Evolutionary conservation across 176 grass and related monocot species (phyloP), one percentile per base, ranked within the genome.

Genomic region (Aechmea fasciata): DNA sequence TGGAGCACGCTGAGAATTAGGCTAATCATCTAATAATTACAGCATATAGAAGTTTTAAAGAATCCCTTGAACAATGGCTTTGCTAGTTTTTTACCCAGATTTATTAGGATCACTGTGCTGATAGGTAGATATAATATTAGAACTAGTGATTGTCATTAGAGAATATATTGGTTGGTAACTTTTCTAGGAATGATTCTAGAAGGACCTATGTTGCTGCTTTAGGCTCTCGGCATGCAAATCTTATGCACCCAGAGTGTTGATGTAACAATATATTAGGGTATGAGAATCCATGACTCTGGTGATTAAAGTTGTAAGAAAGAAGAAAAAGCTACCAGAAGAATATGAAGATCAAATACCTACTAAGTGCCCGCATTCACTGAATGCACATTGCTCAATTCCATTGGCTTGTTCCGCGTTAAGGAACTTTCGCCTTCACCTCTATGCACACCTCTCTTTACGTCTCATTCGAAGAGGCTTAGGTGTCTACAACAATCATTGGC

Each of bases 141-240:
- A 65, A 67, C 20, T 61, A 20, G 55, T 61, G 49, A 74, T 73
- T 73, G 15, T 54, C 24, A 50, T 74, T 69, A 49, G 49, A 63
- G 65, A 26, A 71, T 71, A 49, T 52, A 69, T 71, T 52, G 5
- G 23, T 33, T 11, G 25, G 2, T 11, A 8, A 41, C 67, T 75
- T 70, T 63, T 12, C 13, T 65, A 47, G 72, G 69, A 61, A 48
- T 65, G 65, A 74, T 49, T 9, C n/a, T 71, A 41, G n/a, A 13
- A 61, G n/a, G 15, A 17, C 67, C 4, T 68, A 12, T 68, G 51
- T 52, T 62, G 18, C 70, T 75, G 11, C 13, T 75, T 24, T 75
- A 48, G 78, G 29, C 47, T 64, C 64, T 85, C 20, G 29, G 15
- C 28, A 82, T 79, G 71, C 33, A 71, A 54, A 68, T 41, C 33